Conservation (phyloP, 805 yeast genomes). For the Teunomyces kruisii region DNA sequence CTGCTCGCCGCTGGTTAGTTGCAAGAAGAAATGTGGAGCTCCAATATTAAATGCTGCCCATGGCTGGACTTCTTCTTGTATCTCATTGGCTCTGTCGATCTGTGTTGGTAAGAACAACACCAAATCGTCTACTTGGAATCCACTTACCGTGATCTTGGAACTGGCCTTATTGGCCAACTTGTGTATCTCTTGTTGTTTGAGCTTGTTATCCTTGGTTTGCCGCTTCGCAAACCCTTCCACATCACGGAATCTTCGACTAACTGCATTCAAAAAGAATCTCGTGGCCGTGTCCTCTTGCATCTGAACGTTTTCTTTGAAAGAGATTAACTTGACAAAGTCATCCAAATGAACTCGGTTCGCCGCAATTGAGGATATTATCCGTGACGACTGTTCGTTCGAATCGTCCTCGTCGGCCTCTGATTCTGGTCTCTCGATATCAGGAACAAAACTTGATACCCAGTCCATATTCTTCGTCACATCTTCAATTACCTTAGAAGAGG, state of each 20-base stretch:
- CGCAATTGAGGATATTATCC: slow-evolving; percentile 14
- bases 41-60: slow-evolving; percentile 97
- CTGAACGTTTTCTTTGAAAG: slow-evolving; percentile 29
- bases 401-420: slow-evolving; percentile 8
- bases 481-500: slow-evolving; percentile 40
- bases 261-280: slow-evolving; percentile 38
- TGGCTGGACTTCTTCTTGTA: slow-evolving; percentile 41
- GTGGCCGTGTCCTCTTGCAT: slow-evolving; percentile 21
- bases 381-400: slow-evolving; percentile 14
- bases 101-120: slow-evolving; percentile 84
- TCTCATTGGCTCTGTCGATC: slow-evolving; percentile 33
- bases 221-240: slow-evolving; percentile 88
- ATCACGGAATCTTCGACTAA: slow-evolving; percentile 76
- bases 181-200: slow-evolving; percentile 47
- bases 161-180: slow-evolving; percentile 32
- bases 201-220: slow-evolving; percentile 69
- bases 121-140: slow-evolving; percentile 71
- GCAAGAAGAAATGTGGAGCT: slow-evolving; percentile 78
- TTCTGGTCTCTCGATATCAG: not conserved
- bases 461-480: slow-evolving; percentile 39
- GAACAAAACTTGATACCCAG: slow-evolving; percentile 38
- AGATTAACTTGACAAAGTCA: slow-evolving; percentile 19
- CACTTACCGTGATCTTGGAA: slow-evolving; percentile 63
- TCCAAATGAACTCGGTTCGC: slow-evolving; percentile 4
- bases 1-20: slow-evolving; percentile 32